Evolutionary conservation across 2,329 filamentous ascomycete genomes (phyloP).

Genomic region (Nemania sp.): DNA sequence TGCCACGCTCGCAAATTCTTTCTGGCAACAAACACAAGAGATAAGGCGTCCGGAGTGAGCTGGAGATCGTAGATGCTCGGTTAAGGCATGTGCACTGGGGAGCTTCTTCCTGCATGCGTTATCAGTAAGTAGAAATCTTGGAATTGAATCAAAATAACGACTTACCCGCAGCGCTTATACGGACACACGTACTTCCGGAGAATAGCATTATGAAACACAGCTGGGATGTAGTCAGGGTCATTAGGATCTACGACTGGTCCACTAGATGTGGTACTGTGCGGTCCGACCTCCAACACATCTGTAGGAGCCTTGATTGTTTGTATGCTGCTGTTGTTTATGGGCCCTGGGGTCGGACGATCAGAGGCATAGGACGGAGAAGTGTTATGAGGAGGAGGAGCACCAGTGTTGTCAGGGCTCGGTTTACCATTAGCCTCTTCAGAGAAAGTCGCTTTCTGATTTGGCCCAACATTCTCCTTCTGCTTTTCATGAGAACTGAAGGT

Average conservation of each 20-base stretch:
- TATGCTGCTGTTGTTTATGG: background rate
- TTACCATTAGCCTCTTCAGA: background rate
- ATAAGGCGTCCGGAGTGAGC: slow-evolving; percentile 44
- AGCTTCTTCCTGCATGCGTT: slow-evolving; percentile 45
- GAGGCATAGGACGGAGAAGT: background rate
- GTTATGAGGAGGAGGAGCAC: slow-evolving; percentile 18
- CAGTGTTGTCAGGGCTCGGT: slow-evolving; percentile 4
- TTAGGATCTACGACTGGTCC: slow-evolving; percentile 12
- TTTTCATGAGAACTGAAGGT: background rate
- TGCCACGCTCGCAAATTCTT: slow-evolving; percentile 45
- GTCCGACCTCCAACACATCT: background rate
- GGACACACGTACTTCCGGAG: slow-evolving; percentile 21
- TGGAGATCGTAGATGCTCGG: slow-evolving; percentile 49
- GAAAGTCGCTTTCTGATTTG: background rate
- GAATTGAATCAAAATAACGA: background rate
- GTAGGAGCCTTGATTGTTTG: background rate
- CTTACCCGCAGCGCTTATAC: slow-evolving; percentile 22
- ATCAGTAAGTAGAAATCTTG: slow-evolving; percentile 22
- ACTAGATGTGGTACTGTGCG: background rate
- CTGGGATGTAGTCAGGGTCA: slow-evolving; percentile 16
- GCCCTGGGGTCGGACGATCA: background rate
- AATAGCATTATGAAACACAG: slow-evolving; percentile 11
- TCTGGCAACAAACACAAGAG: slow-evolving; percentile 51
- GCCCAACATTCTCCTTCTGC: slow-evolving; percentile 7
- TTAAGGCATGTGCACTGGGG: slow-evolving; percentile 38